Conservation (phyloP, 2,329 filamentous ascomycete genomes). For the Penicillium sp. region DNA sequence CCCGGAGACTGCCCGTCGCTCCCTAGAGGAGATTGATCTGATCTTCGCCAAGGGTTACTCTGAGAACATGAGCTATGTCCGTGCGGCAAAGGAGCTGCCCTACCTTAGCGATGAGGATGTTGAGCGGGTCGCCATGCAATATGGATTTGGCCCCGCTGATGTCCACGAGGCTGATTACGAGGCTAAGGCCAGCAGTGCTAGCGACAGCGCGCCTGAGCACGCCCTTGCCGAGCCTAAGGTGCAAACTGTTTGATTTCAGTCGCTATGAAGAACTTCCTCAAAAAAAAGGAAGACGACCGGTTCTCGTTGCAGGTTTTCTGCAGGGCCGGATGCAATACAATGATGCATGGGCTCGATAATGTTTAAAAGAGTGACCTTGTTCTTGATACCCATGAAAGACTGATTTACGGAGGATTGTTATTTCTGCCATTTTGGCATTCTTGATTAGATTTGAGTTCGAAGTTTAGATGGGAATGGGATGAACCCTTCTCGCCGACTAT, state of each 20-base stretch:
- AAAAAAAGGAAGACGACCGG: not conserved
- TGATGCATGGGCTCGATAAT: not conserved
- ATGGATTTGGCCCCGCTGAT: constrained; percentile 25
- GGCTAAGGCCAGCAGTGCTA: not conserved
- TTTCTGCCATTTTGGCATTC: not conserved
- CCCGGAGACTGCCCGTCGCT: constrained; percentile 49
- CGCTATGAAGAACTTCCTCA: not conserved
- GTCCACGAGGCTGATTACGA: constrained; percentile 1
- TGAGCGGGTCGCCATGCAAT: constrained; percentile 32
- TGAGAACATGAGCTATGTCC: constrained; percentile 44
- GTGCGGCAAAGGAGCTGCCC: constrained; percentile 33
- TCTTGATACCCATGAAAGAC: not conserved
- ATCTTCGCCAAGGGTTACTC: constrained; percentile 46
- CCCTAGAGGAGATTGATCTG: constrained; percentile 46
- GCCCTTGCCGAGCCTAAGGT: not conserved
- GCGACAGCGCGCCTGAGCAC: not conserved
- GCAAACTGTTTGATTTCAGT: not conserved
- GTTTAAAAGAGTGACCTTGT: not conserved
- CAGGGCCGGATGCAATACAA: not conserved
- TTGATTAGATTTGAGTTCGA: not conserved
- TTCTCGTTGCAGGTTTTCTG: not conserved
- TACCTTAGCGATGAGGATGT: constrained; percentile 37
- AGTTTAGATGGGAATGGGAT: not conserved
- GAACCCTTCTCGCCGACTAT: not conserved
- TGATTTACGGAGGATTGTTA: not conserved